Evolutionary conservation across 2,329 filamentous ascomycete genomes (phyloP).

Genomic region (Aspergillus sp.): DNA sequence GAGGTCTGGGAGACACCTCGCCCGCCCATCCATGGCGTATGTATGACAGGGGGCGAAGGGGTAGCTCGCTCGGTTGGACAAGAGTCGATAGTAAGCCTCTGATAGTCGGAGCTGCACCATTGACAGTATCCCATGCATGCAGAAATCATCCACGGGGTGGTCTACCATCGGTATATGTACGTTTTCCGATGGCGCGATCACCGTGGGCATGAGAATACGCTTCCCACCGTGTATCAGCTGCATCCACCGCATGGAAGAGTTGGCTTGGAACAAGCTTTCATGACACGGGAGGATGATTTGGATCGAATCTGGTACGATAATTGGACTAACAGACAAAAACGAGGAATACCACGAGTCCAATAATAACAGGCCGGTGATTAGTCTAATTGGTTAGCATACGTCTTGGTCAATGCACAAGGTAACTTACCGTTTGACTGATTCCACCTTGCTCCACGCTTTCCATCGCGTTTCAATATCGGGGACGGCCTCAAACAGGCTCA

Average conservation of each 20-base stretch:
- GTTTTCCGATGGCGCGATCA: slow-evolving; percentile 36
- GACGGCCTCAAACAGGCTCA: slow-evolving; percentile 42
- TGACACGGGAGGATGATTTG: slow-evolving; percentile 48
- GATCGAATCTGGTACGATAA: slow-evolving; percentile 47
- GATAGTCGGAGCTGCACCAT: slow-evolving; percentile 43
- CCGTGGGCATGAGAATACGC: slow-evolving; percentile 31
- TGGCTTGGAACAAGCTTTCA: slow-evolving; percentile 46
- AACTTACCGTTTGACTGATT: slow-evolving; percentile 48
- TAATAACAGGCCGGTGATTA: slow-evolving; percentile 49
- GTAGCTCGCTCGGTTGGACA: slow-evolving; percentile 38
- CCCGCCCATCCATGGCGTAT: slow-evolving; percentile 49
- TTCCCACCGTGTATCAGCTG: slow-evolving; percentile 36
- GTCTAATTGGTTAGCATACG: slow-evolving; percentile 20
- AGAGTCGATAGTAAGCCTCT: slow-evolving; percentile 44
- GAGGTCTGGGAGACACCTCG: slow-evolving; percentile 37
- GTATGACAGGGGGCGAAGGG: slow-evolving; percentile 45
- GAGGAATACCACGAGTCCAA: slow-evolving; percentile 51
- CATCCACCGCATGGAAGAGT: slow-evolving; percentile 35
- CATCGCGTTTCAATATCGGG: slow-evolving; percentile 48
- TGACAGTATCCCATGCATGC: slow-evolving; percentile 38
- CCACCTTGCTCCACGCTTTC: slow-evolving; percentile 54
- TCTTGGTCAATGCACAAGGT: background rate
- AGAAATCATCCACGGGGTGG: slow-evolving; percentile 33
- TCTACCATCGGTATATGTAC: slow-evolving; percentile 34
- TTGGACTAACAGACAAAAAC: slow-evolving; percentile 48